Conservation (phyloP, 139 green algal species). For the Desmodesmus armatus region DNA sequence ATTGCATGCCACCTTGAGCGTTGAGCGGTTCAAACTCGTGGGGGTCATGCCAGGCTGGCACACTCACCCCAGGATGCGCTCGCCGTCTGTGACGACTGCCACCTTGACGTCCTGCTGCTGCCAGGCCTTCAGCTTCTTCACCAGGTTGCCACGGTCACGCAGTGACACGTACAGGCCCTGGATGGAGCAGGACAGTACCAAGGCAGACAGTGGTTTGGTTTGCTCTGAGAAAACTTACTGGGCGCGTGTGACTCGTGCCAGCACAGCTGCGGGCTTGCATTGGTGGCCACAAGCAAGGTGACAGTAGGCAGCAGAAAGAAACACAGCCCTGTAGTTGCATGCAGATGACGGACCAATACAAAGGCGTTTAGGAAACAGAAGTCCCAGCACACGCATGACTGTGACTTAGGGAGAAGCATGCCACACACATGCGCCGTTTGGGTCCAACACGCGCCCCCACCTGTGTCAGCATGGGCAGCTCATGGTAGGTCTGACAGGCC, state of each 20-base stretch:
- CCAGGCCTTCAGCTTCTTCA: conserved; percentile 53
- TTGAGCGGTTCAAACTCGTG: too few species aligned
- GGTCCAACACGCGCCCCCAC: background rate
- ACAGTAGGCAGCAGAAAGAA: too few species aligned
- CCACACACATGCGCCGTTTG: too few species aligned
- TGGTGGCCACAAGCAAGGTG: too few species aligned
- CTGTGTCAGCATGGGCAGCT: conserved; percentile 47
- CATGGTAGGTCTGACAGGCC: conserved; percentile 82
- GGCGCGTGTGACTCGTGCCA: background rate
- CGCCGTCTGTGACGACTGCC: conserved; percentile 78
- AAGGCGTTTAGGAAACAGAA: too few species aligned
- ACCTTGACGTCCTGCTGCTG: conserved; percentile 54
- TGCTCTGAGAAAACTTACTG: background rate
- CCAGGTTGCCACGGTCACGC: conserved; percentile 47
- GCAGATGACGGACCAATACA: background rate
- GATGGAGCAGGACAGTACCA: background rate
- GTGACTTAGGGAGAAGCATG: too few species aligned
- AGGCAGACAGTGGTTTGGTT: background rate
- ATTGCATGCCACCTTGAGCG: too few species aligned
- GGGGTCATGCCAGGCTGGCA: background rate
- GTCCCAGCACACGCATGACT: too few species aligned
- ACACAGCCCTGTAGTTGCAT: background rate
- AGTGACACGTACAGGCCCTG: conserved; percentile 61
- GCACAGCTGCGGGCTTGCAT: background rate
- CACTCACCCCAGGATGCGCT: conserved; percentile 72